Conservation (phyloP, 495 filamentous ascomycete species). For the Hypoxylon lienhwacheense region DNA sequence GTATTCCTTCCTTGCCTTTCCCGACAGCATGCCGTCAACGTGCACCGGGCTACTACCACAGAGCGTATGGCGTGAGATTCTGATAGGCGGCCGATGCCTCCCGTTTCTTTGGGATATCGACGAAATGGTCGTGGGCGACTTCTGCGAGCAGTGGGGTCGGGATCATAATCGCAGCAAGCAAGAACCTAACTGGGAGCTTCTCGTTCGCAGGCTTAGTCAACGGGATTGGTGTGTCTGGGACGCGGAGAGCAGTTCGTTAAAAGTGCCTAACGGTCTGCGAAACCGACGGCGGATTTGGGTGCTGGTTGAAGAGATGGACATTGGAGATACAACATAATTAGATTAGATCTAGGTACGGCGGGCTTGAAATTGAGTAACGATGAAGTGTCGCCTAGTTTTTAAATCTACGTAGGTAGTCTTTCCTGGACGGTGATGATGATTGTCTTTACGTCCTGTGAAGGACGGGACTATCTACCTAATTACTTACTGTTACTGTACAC, state of each 20-base stretch:
- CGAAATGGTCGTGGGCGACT: not conserved
- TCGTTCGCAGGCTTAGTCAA: conserved; percentile 19
- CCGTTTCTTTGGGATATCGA: conserved; percentile 13
- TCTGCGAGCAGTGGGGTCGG: conserved; percentile 11
- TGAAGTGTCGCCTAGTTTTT: no score
- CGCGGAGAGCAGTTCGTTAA: conserved; percentile 14
- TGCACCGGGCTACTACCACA: conserved; percentile 14
- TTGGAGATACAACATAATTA: not conserved
- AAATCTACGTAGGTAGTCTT: no score
- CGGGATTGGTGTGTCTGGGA: conserved; percentile 21
- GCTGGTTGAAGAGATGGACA: conserved; percentile 18
- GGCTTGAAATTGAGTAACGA: no score
- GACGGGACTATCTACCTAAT: no score
- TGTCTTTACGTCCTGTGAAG: no score
- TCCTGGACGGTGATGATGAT: no score
- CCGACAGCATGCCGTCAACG: conserved; percentile 1
- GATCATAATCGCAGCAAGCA: not conserved
- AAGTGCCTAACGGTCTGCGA: conserved; percentile 14
- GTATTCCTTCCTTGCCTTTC: conserved; percentile 11
- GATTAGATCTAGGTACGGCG: no score
- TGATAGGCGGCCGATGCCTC: conserved; percentile 6
- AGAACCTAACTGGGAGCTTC: conserved; percentile 28
- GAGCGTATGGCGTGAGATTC: conserved; percentile 18
- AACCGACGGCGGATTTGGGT: conserved; percentile 15
- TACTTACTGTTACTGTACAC: no score